Evolutionary conservation across 116 monocot species (phyloP), one percentile per base, ranked within the genome.

Genomic region (Trichopus zeylanicus): DNA sequence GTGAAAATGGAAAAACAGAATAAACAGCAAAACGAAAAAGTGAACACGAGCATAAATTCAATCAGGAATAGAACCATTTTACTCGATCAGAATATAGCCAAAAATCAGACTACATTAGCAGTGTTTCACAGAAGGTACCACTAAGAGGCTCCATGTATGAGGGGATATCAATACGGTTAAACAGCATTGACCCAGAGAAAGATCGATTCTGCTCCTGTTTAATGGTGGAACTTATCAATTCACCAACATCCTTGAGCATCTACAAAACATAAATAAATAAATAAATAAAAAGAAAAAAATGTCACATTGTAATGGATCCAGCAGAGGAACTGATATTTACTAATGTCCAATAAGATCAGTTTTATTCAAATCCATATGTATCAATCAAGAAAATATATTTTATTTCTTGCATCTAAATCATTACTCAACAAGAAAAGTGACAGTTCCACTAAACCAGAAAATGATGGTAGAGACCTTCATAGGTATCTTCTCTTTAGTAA

Each of bases 171-270:
- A 97, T 84, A 19, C 91, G 91, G 51, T 65, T 76, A 57, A 91
- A 97, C 56, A 62, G 51, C 48, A 77, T 90, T 24, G 71, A 70
- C 51, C 87, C 91, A 59, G 52, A 47, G n/a, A 97, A 65, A 61
- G 65, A 39, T 58, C 72, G 76, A 56, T 77, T 66, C 23, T 69
- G 70, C 46, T 73, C 81, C 64, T 76, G 72, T 37, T 72, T 81
- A 21, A 82, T 59, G 20, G 81, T 64, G 19, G 74, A 62, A 56
- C 69, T 91, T 54, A 83, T 70, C 33, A 87, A 60, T 32, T 87
- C 77, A 42, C 81, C 76, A 65, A 87, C 60, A 67, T 84, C 76
- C 75, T 72, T 84, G 56, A 97, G 77, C 33, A 91, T 73, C 91
- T 97, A 75, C 77, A 86, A 48, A 35, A n/a, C n/a, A n/a, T n/a